Base-by-base conservation (phyloP, 23 red algal species). In the Chondrus crispus region DNA sequence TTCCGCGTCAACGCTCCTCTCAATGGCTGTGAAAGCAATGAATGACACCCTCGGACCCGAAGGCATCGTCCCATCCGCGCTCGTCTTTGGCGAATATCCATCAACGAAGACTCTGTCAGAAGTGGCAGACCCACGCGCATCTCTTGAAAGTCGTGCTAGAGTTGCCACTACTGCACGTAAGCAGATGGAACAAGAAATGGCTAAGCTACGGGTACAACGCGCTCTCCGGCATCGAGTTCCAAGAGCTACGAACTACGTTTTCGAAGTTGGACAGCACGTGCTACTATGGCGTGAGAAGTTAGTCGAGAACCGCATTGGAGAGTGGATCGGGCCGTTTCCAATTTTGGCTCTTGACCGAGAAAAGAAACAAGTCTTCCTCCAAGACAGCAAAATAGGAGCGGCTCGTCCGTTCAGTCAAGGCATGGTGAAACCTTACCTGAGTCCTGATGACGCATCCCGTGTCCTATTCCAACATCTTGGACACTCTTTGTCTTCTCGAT, bases 1-100 rank as follows among this genome's bases (percentile, higher is more conserved):
- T 47, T 24, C 18, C 32, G 30, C 16, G n/a, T 13, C 68, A 13
- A 18, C 14, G 13, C 30, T 73, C 16, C n/a, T n/a, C n/a, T n/a
- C n/a, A n/a, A n/a, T n/a, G n/a, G 46, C 48, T 38, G 78, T 82
- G 24, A 82, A 82, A 51, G 46, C 78, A n/a, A 82, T 82, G 78
- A 82, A 82, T 38, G 78, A 82, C 47, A 82, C 78, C 14, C 78
- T 82, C 28, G 78, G 78, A 12, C 78, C 78, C 32, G 78, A 60
- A 60, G 78, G 78, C 28, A 9, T 57, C 26, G 78, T 82, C n/a
- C 78, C 24, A 9, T 82, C 51, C 7, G 45, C 78, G 42, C 41
- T 82, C 24, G 78, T 82, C 7, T 66, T 82, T 82, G 78, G 78
- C n/a, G 45, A 58, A 60, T 82, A 53, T 60, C 78, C 47, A 26